Evolutionary conservation across 495 filamentous ascomycete genomes (phyloP), one percentile per base, ranked within the genome.

Genomic region (Parachaetomium inaequale): DNA sequence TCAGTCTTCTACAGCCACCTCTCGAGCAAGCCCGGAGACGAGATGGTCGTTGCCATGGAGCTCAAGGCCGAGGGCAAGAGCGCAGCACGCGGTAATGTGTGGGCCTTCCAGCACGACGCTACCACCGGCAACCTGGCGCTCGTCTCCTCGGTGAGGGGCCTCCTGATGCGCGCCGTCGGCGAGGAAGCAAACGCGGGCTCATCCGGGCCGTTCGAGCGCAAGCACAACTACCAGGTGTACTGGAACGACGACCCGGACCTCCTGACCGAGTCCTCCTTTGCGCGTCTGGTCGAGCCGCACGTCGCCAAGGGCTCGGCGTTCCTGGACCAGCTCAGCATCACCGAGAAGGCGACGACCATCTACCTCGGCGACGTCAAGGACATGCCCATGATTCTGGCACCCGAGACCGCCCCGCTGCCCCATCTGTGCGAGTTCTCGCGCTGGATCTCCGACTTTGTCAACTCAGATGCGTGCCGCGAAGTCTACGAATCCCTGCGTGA

Each of bases 361-460:
- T 45, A 45, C n/a, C 42, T 45, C n/a, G 17, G 42, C 42, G 42
- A 45, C 42, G 42, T 45, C 42, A 45, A 45, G 42, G 42, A 45
- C 42, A 45, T 45, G 42, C 42, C 42, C 42, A 45, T 45, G 42
- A 45, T 45, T 15, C 42, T 17, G n/a, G 42, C 15, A 10, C 42
- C 42, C 42, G 42, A 45, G 42, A 45, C 42, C 42, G 42, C 42
- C 42, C 42, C 15, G n/a, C n/a, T 45, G 2, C 42, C 42, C 42
- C 42, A 45, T 45, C 42, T 45, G 42, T 21, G 42, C 17, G 42
- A 45, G n/a, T 45, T 45, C 42, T 45, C 42, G 42, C 42, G 42
- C n/a, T 45, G 42, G 42, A 45, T 45, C n/a, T 45, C 15, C n/a
- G 42, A 45, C 42, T 15, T n/a, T 45, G 42, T 19, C 42, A 15